These are phyloP conservation scores for Pistacia atlantica DNA, from an alignment of 345 rosid species.

Conservation along the genomic window DNA sequence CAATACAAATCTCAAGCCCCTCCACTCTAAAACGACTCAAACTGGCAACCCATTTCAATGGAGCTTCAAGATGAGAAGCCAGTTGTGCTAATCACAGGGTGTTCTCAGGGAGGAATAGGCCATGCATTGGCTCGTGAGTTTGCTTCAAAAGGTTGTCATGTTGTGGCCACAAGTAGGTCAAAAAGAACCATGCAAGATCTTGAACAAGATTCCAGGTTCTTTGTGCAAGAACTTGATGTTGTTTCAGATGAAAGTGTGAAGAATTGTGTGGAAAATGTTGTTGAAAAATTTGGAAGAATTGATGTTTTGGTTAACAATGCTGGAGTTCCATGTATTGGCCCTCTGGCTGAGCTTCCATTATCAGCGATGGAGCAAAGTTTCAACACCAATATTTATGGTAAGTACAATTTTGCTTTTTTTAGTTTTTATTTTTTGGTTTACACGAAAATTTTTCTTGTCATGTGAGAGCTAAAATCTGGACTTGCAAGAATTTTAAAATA, in stretches of 20 bases:
- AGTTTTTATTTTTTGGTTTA: too few relatives aligned
- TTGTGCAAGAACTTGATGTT: slow-evolving; percentile 73
- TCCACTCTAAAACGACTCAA: too few relatives aligned
- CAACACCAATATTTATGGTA: slow-evolving; percentile 81
- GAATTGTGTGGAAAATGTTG: slow-evolving; percentile 41
- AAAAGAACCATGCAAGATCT: slow-evolving; percentile 65
- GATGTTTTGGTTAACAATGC: slow-evolving; percentile 91
- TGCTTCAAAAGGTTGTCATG: slow-evolving; percentile 56
- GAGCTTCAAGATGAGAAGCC: slow-evolving; percentile 33
- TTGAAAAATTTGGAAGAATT: slow-evolving; percentile 62
- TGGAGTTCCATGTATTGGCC: slow-evolving; percentile 81
- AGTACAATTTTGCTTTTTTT: neutral
- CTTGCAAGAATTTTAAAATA: too few relatives aligned
- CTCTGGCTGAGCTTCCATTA: slow-evolving; percentile 75
- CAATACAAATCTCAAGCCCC: neutral
- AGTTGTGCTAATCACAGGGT: slow-evolving; percentile 83
- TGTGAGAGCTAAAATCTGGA: too few relatives aligned
- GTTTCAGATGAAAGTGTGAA: slow-evolving; percentile 63
- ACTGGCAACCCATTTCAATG: slow-evolving; percentile 20
- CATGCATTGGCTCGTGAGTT: slow-evolving; percentile 82
- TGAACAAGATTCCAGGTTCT: slow-evolving; percentile 61
- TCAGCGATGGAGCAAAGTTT: slow-evolving; percentile 59
- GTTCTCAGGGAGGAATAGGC: slow-evolving; percentile 84
- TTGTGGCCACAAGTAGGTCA: slow-evolving; percentile 77
- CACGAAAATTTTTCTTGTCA: too few relatives aligned